These are phyloP conservation scores for Lepidium aucheri DNA, from an alignment of 345 rosid genomes.

Conservation along the genomic window DNA sequence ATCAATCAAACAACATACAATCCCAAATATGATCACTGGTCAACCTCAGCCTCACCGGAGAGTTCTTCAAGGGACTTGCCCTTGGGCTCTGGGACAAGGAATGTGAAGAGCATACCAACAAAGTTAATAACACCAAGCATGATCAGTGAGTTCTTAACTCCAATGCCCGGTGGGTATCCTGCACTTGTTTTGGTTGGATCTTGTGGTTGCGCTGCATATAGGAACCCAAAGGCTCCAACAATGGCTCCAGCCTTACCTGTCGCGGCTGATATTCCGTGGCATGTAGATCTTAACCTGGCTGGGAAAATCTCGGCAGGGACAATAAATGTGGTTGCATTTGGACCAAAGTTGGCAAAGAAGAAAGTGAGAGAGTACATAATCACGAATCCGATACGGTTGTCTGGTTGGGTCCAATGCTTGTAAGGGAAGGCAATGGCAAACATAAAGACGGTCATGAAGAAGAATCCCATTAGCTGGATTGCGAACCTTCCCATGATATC, in stretches of 20 bases:
- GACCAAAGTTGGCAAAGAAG: constrained; percentile 71
- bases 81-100: constrained; percentile 46
- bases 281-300: constrained; percentile 56
- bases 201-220: constrained; percentile 41
- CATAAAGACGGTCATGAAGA: constrained; percentile 68
- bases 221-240: constrained; percentile 58
- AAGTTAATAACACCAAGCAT: constrained; percentile 35
- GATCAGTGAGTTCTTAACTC: constrained; percentile 36
- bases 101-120: constrained; percentile 38
- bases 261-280: constrained; percentile 72
- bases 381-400: constrained; percentile 50
- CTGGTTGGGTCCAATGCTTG: constrained; percentile 49
- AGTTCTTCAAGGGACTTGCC: constrained; percentile 52
- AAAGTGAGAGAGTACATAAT: constrained; percentile 52
- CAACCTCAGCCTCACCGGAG: constrained; percentile 42
- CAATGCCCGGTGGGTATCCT: constrained; percentile 41
- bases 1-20: too few species aligned
- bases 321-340: constrained; percentile 62
- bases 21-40: not conserved
- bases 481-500: constrained; percentile 52
- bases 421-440: constrained; percentile 69
- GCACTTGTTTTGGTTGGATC: constrained; percentile 31
- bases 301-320: constrained; percentile 71
- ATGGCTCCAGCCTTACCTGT: constrained; percentile 65
- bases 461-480: constrained; percentile 65